Base-by-base conservation (phyloP, 768 basidiomycete species). In the Zangia roseola region DNA sequence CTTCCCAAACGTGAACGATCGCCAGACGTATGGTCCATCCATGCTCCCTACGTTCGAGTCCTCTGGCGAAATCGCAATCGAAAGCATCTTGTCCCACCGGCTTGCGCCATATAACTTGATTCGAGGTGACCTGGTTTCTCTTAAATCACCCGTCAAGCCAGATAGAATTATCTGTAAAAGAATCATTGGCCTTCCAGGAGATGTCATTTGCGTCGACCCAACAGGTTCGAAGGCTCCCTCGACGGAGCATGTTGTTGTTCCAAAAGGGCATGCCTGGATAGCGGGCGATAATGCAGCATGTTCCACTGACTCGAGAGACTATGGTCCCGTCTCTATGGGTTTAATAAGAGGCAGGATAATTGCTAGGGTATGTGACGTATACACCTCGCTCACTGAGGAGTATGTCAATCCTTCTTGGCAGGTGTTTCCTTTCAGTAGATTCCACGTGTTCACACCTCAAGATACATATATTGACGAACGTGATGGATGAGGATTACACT, bases 201-300 rank as follows among this genome's bases (percentile, higher is more conserved):
- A 97, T 68, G 71, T 84, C 30, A 65, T 98, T 25, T 92, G 91
- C 52, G 86, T 93, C 19, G 93, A 98, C 64, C 94, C 94, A 17
- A 86, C 85, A 4, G 87, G 86, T 5, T 55, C 67, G 43, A 70
- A 71, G 41, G 83, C 80, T 9, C 80, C 84, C 10, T 82, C 83
- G 10, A 76, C 75, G 14, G 87, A 87, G 52, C 89, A 92, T 59
- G 78, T 94, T 14, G 62, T 83, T 23, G 71, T 97, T 10, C 95
- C 95, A 1, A 79, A 79, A 58, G 91, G 93, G 4, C 88, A 95
- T 64, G 67, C 95, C 20, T 97, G 95, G 95, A 74, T 95, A 25
- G 79, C 74, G 42, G 97, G 95, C 20, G 95, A 99, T 71, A 99
- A 98, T 61, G 73, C 86, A 36, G 74, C 80, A 21, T 76, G 74